A percentile compares a stretch with the other conserved stretches of the same genome.
Conservation (phyloP, 2,329 filamentous ascomycete genomes). For the Stachybotrys elegans region DNA sequence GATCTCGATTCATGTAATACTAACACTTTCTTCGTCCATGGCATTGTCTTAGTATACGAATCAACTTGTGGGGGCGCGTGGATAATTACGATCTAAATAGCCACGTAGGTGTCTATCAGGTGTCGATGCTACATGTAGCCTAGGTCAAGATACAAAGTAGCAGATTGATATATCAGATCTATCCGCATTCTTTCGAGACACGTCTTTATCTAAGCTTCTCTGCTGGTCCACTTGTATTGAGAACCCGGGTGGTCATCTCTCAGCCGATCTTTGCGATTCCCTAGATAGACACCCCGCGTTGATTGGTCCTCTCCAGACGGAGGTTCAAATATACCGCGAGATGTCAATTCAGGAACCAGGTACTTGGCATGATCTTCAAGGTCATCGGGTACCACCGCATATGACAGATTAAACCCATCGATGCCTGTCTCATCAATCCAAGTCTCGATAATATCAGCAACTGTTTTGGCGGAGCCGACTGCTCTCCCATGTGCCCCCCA, state of each 20-base stretch:
- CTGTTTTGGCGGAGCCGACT: conserved; percentile 10
- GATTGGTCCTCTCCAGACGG: background rate
- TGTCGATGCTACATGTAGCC: too few species aligned
- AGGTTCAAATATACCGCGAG: background rate
- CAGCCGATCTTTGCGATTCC: background rate
- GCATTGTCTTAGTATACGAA: too few species aligned
- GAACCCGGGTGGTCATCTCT: background rate
- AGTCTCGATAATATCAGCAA: conserved; percentile 11
- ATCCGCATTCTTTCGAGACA: too few species aligned
- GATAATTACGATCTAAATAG: too few species aligned
- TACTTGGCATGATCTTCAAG: conserved; percentile 11
- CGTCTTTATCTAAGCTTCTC: background rate
- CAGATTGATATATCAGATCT: too few species aligned
- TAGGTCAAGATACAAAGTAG: too few species aligned
- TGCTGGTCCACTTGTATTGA: background rate
- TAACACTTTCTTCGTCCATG: too few species aligned
- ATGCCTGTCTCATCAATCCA: conserved; percentile 11
- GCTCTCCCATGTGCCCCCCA: conserved; percentile 27
- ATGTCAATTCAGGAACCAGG: conserved; percentile 9
- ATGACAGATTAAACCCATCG: conserved; percentile 13
- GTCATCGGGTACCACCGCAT: conserved; percentile 8
- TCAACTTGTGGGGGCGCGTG: too few species aligned
- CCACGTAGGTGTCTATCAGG: too few species aligned
- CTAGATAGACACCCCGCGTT: background rate
- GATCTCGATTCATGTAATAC: too few species aligned